These are phyloP conservation scores for Echeveria elegans DNA, from an alignment of 164 flowering plant species.

Conservation along the genomic window DNA sequence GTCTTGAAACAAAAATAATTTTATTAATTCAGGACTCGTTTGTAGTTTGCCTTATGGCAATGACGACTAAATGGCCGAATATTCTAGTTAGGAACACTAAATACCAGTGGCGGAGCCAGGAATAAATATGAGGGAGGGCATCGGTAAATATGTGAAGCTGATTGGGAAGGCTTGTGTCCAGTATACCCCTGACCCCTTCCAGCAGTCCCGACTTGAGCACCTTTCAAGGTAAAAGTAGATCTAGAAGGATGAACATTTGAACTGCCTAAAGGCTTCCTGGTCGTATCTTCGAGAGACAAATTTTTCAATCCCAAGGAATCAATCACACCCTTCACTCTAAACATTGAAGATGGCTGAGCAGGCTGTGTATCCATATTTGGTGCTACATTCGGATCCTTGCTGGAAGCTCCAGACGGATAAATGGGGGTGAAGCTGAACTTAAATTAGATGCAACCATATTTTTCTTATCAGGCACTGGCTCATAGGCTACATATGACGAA, in stretches of 20 bases:
- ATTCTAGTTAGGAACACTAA: too few species aligned
- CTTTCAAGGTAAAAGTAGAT: slow-evolving; percentile 21
- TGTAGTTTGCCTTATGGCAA: too few species aligned
- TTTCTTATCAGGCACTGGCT: slow-evolving; percentile 30
- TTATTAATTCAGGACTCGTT: too few species aligned
- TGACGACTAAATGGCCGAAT: too few species aligned
- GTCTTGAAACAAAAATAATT: too few species aligned
- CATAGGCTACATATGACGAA: slow-evolving; percentile 33
- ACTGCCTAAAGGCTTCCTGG: slow-evolving; percentile 34
- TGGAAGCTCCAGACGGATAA: slow-evolving; percentile 87
- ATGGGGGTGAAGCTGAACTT: slow-evolving; percentile 90
- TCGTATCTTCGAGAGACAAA: slow-evolving; percentile 38
- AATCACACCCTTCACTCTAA: slow-evolving; percentile 47
- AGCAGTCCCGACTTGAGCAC: slow-evolving; percentile 35
- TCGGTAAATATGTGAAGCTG: slow-evolving; percentile 31
- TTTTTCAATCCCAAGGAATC: slow-evolving; percentile 43
- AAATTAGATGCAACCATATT: slow-evolving; percentile 62
- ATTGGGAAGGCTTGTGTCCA: slow-evolving; percentile 41
- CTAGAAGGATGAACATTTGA: slow-evolving; percentile 36
- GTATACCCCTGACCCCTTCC: slow-evolving; percentile 39
- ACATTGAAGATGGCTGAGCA: slow-evolving; percentile 22
- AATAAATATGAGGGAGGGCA: too few species aligned
- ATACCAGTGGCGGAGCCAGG: too few species aligned
- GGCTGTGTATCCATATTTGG: slow-evolving; percentile 50
- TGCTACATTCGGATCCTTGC: slow-evolving; percentile 34